Percentiles rank a stretch among this genome's conserved stretches.
Evolutionary conservation across 306 rosid species (phyloP).

Genomic region (Citrullus amarus): DNA sequence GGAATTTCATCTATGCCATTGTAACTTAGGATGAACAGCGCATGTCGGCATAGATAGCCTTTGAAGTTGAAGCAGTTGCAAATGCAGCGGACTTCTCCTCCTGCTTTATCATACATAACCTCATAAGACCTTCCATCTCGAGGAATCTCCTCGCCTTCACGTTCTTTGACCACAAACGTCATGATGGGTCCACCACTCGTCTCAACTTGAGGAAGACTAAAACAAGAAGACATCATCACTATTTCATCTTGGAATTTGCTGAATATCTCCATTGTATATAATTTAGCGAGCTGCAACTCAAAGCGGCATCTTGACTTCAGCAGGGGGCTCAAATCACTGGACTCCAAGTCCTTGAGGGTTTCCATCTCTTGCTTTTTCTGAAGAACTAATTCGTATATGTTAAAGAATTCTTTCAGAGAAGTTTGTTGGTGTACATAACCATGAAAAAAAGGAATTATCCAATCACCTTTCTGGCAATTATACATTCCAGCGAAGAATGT

Average conservation of each 20-base stretch:
- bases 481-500: slow-evolving; percentile 71
- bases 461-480: slow-evolving; percentile 37
- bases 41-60: slow-evolving; percentile 88
- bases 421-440: slow-evolving; percentile 58
- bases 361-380: slow-evolving; percentile 48
- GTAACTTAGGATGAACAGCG: slow-evolving; percentile 61
- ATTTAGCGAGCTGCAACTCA: slow-evolving; percentile 76
- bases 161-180: slow-evolving; percentile 65
- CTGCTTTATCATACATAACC: slow-evolving; percentile 70
- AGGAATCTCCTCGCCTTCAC: slow-evolving; percentile 37
- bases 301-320: slow-evolving; percentile 53
- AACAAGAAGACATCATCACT: slow-evolving; percentile 60
- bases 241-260: slow-evolving; percentile 76
- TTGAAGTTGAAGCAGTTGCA: slow-evolving; percentile 82
- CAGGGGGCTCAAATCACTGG: slow-evolving; percentile 36
- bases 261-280: slow-evolving; percentile 60
- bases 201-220: slow-evolving; percentile 47
- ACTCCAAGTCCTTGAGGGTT: slow-evolving; percentile 60
- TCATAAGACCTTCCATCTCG: slow-evolving; percentile 40
- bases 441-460: slow-evolving; percentile 38
- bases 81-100: slow-evolving; percentile 61
- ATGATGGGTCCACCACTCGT: slow-evolving; percentile 41
- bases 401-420: slow-evolving; percentile 65
- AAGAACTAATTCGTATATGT: slow-evolving; percentile 38
- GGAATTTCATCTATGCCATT: slow-evolving; percentile 86